Percentiles rank a stretch among this genome's conserved stretches.
These are phyloP conservation scores for Eustoma russellianum DNA, from an alignment of 257 asterid genomes.

Conservation along the genomic window DNA sequence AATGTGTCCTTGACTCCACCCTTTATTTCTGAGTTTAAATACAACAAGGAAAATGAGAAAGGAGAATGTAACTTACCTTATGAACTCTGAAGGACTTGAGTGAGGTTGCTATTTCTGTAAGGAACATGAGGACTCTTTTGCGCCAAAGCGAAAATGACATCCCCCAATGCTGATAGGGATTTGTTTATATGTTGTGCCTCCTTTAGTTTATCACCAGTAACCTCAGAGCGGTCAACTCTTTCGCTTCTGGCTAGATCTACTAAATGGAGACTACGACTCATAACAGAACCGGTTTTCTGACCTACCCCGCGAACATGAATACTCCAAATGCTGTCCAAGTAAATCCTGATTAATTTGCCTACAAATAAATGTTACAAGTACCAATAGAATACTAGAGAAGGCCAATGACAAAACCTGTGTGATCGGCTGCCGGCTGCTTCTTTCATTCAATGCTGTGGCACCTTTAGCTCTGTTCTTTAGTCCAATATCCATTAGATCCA, in stretches of 20 bases:
- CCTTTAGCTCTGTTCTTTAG: slow-evolving; percentile 79
- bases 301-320: slow-evolving; percentile 72
- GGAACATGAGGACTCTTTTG: slow-evolving; percentile 86
- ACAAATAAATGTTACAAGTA: neutral
- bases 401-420: slow-evolving; percentile 53
- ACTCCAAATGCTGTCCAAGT: slow-evolving; percentile 50
- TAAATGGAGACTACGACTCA: slow-evolving; percentile 83
- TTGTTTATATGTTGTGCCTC: slow-evolving; percentile 95
- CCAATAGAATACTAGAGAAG: neutral
- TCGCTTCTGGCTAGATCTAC: slow-evolving; percentile 99
- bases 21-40: too few species aligned
- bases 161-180: slow-evolving; percentile 93
- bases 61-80: slow-evolving; percentile 35
- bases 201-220: slow-evolving; percentile 84
- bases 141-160: slow-evolving; percentile 85
- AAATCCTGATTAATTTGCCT: slow-evolving; percentile 5
- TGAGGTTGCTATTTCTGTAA: slow-evolving; percentile 92
- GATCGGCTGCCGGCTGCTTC: slow-evolving; percentile 99
- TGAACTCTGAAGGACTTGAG: slow-evolving; percentile 96
- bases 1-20: too few species aligned
- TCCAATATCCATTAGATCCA: slow-evolving; percentile 76
- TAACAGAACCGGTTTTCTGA: slow-evolving; percentile 51
- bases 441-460: slow-evolving; percentile 76
- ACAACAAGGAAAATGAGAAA: neutral
- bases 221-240: slow-evolving; percentile 95